phyloP scores from a whole-genome alignment of 257 asterid species.

The Solanum clarkiae region DNA sequence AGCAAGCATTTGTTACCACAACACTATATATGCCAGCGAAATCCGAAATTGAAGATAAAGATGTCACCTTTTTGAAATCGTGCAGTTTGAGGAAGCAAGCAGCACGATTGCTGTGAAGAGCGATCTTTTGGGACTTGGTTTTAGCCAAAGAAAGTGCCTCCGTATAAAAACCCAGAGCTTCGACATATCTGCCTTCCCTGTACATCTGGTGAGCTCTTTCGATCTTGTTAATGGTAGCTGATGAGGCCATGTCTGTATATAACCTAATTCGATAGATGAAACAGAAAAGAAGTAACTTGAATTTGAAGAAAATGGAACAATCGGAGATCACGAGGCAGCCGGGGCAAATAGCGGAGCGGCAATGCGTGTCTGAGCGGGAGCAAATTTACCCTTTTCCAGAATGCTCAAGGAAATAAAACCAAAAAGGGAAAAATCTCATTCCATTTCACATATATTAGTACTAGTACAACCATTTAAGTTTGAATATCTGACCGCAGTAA shows the following conservation, averaged over 20 bases:
- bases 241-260: conserved; percentile 48
- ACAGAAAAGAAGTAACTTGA: background rate
- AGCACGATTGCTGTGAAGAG: conserved; percentile 98
- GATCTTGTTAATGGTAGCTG: conserved; percentile 50
- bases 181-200: conserved; percentile 67
- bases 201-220: conserved; percentile 95
- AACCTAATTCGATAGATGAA: background rate
- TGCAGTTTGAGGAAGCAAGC: conserved; percentile 91
- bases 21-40: background rate
- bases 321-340: background rate
- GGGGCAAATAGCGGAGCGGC: background rate
- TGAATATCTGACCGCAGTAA: background rate
- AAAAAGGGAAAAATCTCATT: background rate
- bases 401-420: background rate
- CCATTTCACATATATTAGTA: background rate
- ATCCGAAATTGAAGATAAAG: background rate
- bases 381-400: background rate
- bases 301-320: background rate
- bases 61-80: conserved; percentile 56
- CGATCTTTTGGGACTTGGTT: conserved; percentile 77
- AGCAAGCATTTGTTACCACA: background rate
- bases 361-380: background rate
- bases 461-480: background rate
- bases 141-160: conserved; percentile 84
- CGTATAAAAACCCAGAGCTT: conserved; percentile 72